Percentiles rank a stretch among this genome's conserved stretches.
These are phyloP conservation scores for Malassezia yamatoensis DNA, from an alignment of 1,284 basidiomycete species.

Conservation along the genomic window DNA sequence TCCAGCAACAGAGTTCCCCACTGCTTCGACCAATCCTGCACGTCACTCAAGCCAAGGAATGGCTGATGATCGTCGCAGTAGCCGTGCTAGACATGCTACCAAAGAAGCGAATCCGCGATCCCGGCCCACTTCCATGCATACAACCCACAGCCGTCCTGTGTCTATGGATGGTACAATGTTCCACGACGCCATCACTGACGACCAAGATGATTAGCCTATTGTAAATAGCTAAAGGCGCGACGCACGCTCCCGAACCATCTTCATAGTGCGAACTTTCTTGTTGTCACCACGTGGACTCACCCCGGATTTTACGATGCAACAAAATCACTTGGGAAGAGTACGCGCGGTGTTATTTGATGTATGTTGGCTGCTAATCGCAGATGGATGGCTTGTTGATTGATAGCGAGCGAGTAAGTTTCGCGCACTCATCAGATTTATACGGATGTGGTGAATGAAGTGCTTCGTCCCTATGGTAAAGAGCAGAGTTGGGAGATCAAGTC, in stretches of 20 bases:
- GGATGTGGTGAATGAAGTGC: conserved; percentile 43
- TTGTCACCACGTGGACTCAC: neutral
- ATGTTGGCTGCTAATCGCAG: conserved; percentile 4
- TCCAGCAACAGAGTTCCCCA: neutral
- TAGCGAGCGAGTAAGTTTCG: conserved; percentile 25
- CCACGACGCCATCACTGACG: conserved; percentile 1
- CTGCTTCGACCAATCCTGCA: neutral
- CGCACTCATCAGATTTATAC: conserved; percentile 35
- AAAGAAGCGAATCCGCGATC: neutral
- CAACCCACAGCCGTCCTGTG: neutral
- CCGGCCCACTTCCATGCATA: neutral
- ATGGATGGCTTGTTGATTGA: conserved; percentile 48
- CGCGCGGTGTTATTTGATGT: conserved; percentile 34
- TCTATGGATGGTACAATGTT: neutral
- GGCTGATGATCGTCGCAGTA: neutral
- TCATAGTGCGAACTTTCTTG: neutral
- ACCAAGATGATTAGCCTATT: too few species aligned
- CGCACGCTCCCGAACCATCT: neutral
- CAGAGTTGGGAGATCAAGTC: conserved; percentile 48
- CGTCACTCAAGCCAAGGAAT: neutral
- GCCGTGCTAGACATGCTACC: too few species aligned
- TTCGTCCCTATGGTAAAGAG: conserved; percentile 44
- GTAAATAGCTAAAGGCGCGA: too few species aligned
- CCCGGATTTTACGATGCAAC: too few species aligned
- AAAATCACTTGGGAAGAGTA: neutral